Base-by-base conservation (phyloP, 2,329 filamentous ascomycete genomes). In the Thermothelomyces thermophilus region DNA sequence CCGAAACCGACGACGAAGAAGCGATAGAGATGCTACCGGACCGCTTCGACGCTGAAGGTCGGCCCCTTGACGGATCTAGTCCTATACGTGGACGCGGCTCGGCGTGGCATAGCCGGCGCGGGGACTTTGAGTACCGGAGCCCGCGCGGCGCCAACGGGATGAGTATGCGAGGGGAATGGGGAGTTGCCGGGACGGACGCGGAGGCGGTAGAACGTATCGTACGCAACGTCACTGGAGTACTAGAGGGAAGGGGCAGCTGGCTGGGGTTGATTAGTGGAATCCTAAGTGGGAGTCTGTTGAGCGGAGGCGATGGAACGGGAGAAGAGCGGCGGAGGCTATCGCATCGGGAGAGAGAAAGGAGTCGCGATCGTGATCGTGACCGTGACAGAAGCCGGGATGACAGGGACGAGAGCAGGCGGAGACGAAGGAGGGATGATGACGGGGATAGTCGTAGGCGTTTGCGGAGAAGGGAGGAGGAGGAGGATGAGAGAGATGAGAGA, bases 41-140 rank as follows among this genome's bases (percentile, higher is more conserved):
- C 45, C 69, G 74, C 0, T 77, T 77, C 43, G 73, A 77, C 52
- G 48, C 59, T 0, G 57, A 70, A 2, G 74, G 75, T 1, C 65
- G 62, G 11, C 72, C 68, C 1, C 57, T 77, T 1, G 64, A 68
- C 40, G 56, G 56, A 7, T 56, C 28, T 9, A 37, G 14, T 11
- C 16, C 41, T 7, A 14, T 16, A 13, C 9, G 40, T 46, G 14
- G 49, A 28, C 14, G 30, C 41, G 30, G 9, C 14, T 43, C 43
- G 17, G 53, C 60, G 3, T 66, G 64, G 66, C 67, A 68, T 1
- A 63, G 62, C 3, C 65, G 73, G 2, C 63, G 56, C 8, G 74
- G 73, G 3, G 66, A 70, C 0, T 76, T 77, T 51, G 65, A 68
- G 30, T 70, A 70, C 46, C 58, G 62, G 16, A 55, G 47, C 20